Conservation (phyloP, 2,329 filamentous ascomycete species). For the Botrytis deweyae region DNA sequence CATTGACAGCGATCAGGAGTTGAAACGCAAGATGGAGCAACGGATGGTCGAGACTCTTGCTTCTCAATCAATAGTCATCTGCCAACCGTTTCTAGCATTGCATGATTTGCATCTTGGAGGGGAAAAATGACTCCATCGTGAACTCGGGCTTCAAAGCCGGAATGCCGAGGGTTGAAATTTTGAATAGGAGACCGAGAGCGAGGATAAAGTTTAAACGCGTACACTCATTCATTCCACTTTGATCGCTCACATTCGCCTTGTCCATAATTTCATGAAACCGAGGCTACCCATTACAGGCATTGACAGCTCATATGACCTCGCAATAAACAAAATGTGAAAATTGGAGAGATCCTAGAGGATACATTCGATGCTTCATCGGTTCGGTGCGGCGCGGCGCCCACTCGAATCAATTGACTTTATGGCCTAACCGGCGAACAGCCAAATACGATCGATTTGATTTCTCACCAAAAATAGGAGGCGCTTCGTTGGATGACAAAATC, state of each 20-base stretch:
- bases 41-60: background rate
- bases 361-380: background rate
- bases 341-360: background rate
- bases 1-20: conserved; percentile 9
- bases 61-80: conserved; percentile 10
- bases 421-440: background rate
- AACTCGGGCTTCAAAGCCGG: background rate
- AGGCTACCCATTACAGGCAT: background rate
- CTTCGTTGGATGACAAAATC: background rate
- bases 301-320: background rate
- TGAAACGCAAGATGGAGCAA: conserved; percentile 11
- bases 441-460: background rate
- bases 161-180: conserved; percentile 2
- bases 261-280: background rate
- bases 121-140: background rate
- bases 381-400: background rate
- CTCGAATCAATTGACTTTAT: background rate
- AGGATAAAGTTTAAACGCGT: background rate
- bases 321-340: background rate
- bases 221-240: background rate
- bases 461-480: background rate
- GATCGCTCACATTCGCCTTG: background rate
- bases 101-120: background rate
- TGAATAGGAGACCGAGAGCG: background rate
- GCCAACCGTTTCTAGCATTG: background rate